phyloP scores from a whole-genome alignment of 139 green algal genomes.

The Trebouxia sp. region DNA sequence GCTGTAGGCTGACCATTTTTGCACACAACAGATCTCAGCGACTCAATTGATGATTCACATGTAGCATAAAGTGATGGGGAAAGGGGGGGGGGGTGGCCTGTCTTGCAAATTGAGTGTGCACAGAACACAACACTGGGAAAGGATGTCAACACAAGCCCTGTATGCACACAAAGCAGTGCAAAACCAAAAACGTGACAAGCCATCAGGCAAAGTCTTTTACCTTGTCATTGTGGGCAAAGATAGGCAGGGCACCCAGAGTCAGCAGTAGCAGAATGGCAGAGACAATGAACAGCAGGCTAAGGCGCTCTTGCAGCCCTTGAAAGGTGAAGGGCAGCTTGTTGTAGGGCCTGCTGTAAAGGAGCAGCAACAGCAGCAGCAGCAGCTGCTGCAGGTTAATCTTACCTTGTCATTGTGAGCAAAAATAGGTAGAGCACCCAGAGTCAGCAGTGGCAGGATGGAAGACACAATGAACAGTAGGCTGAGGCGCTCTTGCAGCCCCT shows the following conservation, averaged over 20 bases:
- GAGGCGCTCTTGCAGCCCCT: constrained; percentile 23
- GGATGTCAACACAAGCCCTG: background rate
- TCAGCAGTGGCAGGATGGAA: background rate
- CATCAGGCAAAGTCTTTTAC: background rate
- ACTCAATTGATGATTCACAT: too few species aligned
- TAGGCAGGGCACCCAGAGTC: background rate
- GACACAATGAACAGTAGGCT: constrained; percentile 27
- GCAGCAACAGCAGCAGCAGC: background rate
- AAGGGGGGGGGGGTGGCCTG: too few species aligned
- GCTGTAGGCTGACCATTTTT: too few species aligned
- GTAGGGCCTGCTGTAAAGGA: background rate
- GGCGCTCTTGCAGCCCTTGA: constrained; percentile 20
- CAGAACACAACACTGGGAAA: background rate
- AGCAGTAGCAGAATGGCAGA: background rate
- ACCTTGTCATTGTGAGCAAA: constrained; percentile 21
- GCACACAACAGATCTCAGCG: too few species aligned
- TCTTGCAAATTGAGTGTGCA: background rate
- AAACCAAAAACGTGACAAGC: too few species aligned
- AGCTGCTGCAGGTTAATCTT: background rate
- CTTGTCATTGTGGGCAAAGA: constrained; percentile 17
- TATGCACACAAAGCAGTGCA: too few species aligned
- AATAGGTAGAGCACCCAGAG: constrained; percentile 3
- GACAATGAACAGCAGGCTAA: constrained; percentile 27
- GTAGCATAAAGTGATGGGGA: too few species aligned
- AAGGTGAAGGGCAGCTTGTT: constrained; percentile 24